These are phyloP conservation scores for Misopates orontium DNA, from an alignment of 257 asterid species.

Conservation along the genomic window DNA sequence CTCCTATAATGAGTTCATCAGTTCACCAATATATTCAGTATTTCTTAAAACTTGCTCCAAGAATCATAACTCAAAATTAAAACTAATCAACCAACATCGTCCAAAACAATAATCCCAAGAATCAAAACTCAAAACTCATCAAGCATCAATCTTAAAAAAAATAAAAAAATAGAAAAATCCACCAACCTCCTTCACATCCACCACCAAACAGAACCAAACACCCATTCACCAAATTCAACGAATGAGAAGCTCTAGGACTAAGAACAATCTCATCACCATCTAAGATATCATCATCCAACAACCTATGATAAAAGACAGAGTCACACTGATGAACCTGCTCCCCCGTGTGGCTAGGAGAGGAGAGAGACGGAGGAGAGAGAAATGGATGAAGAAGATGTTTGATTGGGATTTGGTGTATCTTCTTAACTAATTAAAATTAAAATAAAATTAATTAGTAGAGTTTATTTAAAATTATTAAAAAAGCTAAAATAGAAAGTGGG, in stretches of 20 bases:
- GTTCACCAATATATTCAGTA: no score
- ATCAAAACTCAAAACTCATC: constrained; percentile 11
- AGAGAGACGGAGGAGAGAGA: no score
- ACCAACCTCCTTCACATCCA: constrained; percentile 90
- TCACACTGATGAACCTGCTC: constrained; percentile 61
- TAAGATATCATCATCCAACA: constrained; percentile 25
- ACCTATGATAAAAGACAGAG: constrained; percentile 52
- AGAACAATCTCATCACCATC: constrained; percentile 45
- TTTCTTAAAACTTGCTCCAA: neutral
- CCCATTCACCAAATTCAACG: constrained; percentile 71
- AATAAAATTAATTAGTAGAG: no score
- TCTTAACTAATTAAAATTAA: no score
- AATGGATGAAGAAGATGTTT: no score
- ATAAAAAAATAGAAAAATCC: neutral
- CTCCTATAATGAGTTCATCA: neutral
- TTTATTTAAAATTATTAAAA: no score
- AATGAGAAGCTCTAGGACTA: constrained; percentile 87
- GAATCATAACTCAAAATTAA: neutral
- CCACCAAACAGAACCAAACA: constrained; percentile 87
- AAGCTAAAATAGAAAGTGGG: no score
- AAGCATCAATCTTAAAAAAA: neutral
- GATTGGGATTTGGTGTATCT: no score
- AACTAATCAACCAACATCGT: neutral
- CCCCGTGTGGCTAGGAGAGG: no score
- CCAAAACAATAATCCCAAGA: neutral